These are phyloP conservation scores for Ophiostoma quercus DNA, from an alignment of 2,329 filamentous ascomycete species.

Conservation along the genomic window DNA sequence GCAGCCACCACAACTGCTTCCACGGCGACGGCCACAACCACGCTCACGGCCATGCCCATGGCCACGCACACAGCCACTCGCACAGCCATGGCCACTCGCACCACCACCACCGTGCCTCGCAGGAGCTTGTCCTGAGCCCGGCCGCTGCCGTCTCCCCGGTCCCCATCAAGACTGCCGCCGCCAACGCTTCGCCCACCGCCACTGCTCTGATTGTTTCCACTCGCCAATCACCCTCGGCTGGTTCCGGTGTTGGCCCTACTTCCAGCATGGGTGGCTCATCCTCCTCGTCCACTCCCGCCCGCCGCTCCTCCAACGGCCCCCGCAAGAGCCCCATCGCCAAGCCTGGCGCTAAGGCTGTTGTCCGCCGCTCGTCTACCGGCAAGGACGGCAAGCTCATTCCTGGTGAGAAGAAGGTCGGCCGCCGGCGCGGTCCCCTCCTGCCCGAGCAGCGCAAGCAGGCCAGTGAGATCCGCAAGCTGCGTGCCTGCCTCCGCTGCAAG, in stretches of 20 bases:
- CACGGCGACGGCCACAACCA: constrained; percentile 45
- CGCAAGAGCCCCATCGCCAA: constrained; percentile 77
- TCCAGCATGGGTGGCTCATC: constrained; percentile 39
- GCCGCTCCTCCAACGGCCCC: constrained; percentile 59
- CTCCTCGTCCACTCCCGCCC: constrained; percentile 57
- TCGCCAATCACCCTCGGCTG: constrained; percentile 56
- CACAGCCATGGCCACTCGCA: constrained; percentile 38
- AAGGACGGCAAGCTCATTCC: constrained; percentile 65
- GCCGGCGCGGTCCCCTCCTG: constrained; percentile 80
- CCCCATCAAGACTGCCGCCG: constrained; percentile 56
- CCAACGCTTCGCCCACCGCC: constrained; percentile 15
- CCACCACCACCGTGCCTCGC: constrained; percentile 35
- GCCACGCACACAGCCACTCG: constrained; percentile 43
- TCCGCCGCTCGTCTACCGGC: constrained; percentile 68
- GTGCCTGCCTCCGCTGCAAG: constrained; percentile 92
- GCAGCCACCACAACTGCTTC: constrained; percentile 57
- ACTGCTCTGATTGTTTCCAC: constrained; percentile 29
- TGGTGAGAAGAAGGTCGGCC: constrained; percentile 85
- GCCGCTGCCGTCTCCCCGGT: constrained; percentile 63
- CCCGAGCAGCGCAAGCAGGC: constrained; percentile 95
- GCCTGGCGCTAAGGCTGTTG: constrained; percentile 68
- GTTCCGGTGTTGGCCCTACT: constrained; percentile 49
- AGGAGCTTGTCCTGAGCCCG: constrained; percentile 60
- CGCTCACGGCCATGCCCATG: constrained; percentile 45
- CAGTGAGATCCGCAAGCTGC: constrained; percentile 90